These are phyloP conservation scores for Chytriomyces confervae DNA, from an alignment of 192 early-diverging fungal genomes.

Conservation along the genomic window DNA sequence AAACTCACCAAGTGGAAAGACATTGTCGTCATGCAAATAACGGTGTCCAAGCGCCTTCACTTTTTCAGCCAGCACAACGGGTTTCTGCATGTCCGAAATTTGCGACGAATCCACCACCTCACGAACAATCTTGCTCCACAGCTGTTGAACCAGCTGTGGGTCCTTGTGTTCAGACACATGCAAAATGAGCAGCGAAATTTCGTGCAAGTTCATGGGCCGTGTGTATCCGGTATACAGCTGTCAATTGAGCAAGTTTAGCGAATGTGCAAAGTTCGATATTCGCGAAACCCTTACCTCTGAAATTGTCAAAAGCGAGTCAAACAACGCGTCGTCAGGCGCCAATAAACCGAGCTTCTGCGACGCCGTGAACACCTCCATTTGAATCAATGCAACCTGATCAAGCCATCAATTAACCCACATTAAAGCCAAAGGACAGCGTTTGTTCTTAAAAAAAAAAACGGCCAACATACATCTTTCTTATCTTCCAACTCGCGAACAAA, in stretches of 20 bases:
- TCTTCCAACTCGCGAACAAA: conserved; percentile 38
- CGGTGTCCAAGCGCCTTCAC: conserved; percentile 14
- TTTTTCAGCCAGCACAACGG: conserved; percentile 19
- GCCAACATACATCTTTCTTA: conserved; percentile 28
- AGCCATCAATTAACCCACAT: not conserved
- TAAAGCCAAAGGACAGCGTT: too few relatives aligned
- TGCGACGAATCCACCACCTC: conserved; percentile 10
- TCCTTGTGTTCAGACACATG: conserved; percentile 64
- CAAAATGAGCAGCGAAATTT: conserved; percentile 60
- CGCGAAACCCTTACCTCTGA: conserved; percentile 11
- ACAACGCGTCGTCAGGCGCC: conserved; percentile 24
- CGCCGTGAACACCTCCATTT: conserved; percentile 35
- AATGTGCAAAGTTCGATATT: too few relatives aligned
- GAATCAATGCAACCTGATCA: conserved; percentile 29
- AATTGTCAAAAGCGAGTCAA: conserved; percentile 29
- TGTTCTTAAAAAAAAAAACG: not conserved
- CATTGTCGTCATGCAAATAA: conserved; percentile 24
- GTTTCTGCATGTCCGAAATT: conserved; percentile 3
- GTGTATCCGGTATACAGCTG: conserved; percentile 62
- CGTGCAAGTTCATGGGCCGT: conserved; percentile 53
- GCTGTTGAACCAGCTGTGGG: conserved; percentile 23
- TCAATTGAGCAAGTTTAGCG: conserved; percentile 23
- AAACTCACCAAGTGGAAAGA: conserved; percentile 35
- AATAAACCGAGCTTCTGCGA: conserved; percentile 5
- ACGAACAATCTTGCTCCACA: conserved; percentile 29